Evolutionary conservation across 345 rosid genomes (phyloP), one percentile per base, ranked within the genome.

Genomic region (Noccaea caerulescens): DNA sequence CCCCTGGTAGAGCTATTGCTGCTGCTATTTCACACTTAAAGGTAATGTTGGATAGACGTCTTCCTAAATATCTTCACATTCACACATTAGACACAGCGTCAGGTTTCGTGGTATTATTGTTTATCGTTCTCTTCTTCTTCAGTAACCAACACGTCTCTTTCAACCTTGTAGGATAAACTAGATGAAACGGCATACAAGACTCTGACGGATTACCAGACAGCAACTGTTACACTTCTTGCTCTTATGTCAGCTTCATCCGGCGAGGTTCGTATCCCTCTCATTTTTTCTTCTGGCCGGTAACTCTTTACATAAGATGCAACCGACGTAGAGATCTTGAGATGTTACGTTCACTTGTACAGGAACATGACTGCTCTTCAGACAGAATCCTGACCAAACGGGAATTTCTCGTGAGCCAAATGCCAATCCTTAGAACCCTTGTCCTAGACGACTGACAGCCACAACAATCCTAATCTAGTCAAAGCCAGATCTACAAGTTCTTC

Each of bases 1-100:
- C n/a, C n/a, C 97, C 98, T 25, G 98, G 98, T 65, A 84, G 97
- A 76, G 96, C 98, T 63, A 89, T 93, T 76, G 85, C 97, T 49
- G 71, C 86, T 44, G 96, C 97, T 74, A 80, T 93, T 61, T 83
- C 94, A 56, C 87, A 82, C 68, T 77, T 93, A 79, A 93, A 93
- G 98, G 98, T 93, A 20, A 16, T 37, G 0, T 39, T 1, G 23
- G 25, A 27, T 3, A 44, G 23, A 65, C 12, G 3, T 27, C 30
- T 27, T 27, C 30, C 30, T 27, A 2, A 27, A 27, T 27, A 27
- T 27, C 30, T 27, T 27, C 30, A 27, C 30, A 27, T 1, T 1
- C 30, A 27, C 30, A 4, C 30, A 27, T 27, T 27, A 27, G 30
- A 27, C 30, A 27, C 30, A 27, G 30, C 30, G 30, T 27, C 30